These are phyloP conservation scores for Soucietia sequanensis DNA, from an alignment of 805 yeast species.

Conservation along the genomic window DNA sequence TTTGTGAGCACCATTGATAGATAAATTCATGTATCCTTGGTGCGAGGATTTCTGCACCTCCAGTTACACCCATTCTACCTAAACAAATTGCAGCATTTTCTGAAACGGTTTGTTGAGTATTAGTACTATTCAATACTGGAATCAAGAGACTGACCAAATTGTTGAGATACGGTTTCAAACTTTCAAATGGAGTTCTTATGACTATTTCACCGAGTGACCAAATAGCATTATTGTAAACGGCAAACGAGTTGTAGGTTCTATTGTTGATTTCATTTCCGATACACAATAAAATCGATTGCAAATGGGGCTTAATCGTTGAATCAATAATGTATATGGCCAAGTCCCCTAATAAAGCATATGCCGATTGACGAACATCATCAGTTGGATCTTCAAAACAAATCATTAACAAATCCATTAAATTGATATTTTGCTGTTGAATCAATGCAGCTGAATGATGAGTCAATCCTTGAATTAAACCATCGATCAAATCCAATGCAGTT, in stretches of 20 bases:
- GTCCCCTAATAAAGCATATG: constrained; percentile 89
- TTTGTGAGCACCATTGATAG: constrained; percentile 67
- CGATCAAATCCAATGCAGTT: constrained; percentile 84
- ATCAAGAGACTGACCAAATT: constrained; percentile 57
- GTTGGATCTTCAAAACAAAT: constrained; percentile 71
- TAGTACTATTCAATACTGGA: constrained; percentile 54
- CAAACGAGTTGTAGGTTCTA: constrained; percentile 47
- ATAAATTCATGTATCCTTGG: constrained; percentile 59
- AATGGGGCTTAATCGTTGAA: constrained; percentile 44
- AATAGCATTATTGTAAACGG: constrained; percentile 83
- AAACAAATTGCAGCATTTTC: constrained; percentile 90
- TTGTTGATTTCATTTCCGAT: constrained; percentile 68
- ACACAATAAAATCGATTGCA: constrained; percentile 56
- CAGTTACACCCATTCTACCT: constrained; percentile 76
- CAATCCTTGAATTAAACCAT: constrained; percentile 90
- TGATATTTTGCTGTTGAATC: constrained; percentile 34
- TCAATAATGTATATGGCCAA: constrained; percentile 61
- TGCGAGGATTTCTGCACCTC: constrained; percentile 52
- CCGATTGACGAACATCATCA: constrained; percentile 90
- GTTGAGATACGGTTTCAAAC: constrained; percentile 50
- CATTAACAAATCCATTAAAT: constrained; percentile 60
- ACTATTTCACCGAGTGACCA: constrained; percentile 93
- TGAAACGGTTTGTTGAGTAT: constrained; percentile 60
- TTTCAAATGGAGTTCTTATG: constrained; percentile 49
- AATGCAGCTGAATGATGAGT: constrained; percentile 60